Evolutionary conservation across 2,329 filamentous ascomycete species (phyloP).

Genomic region (Paecilomyces fulvus): DNA sequence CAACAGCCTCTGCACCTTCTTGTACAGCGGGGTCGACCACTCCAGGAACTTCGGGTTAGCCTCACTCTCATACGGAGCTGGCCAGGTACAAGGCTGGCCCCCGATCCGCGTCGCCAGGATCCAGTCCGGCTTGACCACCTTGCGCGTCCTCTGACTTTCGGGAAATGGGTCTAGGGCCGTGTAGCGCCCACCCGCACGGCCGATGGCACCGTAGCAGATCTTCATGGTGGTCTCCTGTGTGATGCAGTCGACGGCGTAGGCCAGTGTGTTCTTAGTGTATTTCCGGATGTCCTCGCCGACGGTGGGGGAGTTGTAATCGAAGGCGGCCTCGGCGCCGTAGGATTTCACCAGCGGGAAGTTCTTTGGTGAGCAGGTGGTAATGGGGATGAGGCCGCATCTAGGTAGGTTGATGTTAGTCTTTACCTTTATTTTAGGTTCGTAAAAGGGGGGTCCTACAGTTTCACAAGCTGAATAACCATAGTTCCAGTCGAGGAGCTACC

Average conservation of each 20-base stretch:
- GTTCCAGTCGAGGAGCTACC: not conserved
- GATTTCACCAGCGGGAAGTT: not conserved
- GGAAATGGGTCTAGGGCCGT: slow-evolving; percentile 15
- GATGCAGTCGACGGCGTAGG: slow-evolving; percentile 37
- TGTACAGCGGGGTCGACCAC: not conserved
- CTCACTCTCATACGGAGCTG: slow-evolving; percentile 10
- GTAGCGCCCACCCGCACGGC: slow-evolving; percentile 10
- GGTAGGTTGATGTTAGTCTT: not conserved
- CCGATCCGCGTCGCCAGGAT: slow-evolving; percentile 17
- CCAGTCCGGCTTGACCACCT: slow-evolving; percentile 17
- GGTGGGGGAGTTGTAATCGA: not conserved
- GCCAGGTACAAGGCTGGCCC: slow-evolving; percentile 13
- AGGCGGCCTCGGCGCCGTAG: not conserved
- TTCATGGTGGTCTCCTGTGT: slow-evolving; percentile 21
- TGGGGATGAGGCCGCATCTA: not conserved
- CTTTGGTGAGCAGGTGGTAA: not conserved
- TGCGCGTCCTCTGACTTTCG: slow-evolving; percentile 9
- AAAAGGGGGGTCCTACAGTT: no score
- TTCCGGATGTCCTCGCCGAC: slow-evolving; percentile 18
- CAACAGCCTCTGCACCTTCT: slow-evolving; percentile 2
- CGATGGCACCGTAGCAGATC: slow-evolving; percentile 28
- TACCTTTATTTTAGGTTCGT: no score
- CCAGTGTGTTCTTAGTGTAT: slow-evolving; percentile 29
- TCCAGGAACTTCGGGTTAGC: slow-evolving; percentile 3
- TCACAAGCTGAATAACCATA: not conserved